phyloP scores from a whole-genome alignment of 2,329 filamentous ascomycete species.

The Fusarium caatingaense region DNA sequence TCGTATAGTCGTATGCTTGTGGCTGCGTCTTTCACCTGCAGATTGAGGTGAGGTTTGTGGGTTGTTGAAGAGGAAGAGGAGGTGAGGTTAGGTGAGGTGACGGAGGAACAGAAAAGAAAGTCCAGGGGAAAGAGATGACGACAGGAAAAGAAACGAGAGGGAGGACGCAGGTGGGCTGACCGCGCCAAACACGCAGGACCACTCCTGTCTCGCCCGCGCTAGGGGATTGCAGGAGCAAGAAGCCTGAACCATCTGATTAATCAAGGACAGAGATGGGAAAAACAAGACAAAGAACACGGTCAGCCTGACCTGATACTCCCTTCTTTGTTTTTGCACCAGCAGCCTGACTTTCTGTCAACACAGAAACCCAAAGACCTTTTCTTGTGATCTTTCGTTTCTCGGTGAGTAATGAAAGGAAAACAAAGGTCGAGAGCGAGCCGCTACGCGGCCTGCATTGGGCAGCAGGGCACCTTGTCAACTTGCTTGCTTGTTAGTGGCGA shows the following conservation, averaged over 20 bases:
- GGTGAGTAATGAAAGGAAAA: background rate
- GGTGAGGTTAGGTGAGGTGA: slow-evolving; percentile 18
- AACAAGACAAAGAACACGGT: background rate
- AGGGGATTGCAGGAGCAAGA: background rate
- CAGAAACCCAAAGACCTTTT: background rate
- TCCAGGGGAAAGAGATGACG: slow-evolving; percentile 36
- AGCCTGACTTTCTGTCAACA: background rate
- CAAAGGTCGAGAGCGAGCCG: background rate
- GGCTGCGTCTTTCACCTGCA: slow-evolving; percentile 18
- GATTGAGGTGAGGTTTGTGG: slow-evolving; percentile 33
- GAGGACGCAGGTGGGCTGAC: slow-evolving; percentile 5
- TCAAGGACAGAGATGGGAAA: background rate
- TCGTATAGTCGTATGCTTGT: background rate
- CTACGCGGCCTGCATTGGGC: slow-evolving; percentile 18
- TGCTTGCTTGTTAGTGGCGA: slow-evolving; percentile 38
- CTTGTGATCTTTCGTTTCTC: slow-evolving; percentile 1
- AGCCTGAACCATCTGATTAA: background rate
- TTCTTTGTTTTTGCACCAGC: background rate
- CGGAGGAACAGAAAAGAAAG: slow-evolving; percentile 44
- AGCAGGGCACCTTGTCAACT: slow-evolving; percentile 16
- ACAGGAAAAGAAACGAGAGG: slow-evolving; percentile 7
- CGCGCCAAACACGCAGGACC: background rate
- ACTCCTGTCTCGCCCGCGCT: background rate
- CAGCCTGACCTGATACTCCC: background rate
- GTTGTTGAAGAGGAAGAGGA: slow-evolving; percentile 39